These are phyloP conservation scores for Baudoinia panamericana DNA, from an alignment of 495 filamentous ascomycete genomes.

Conservation along the genomic window DNA sequence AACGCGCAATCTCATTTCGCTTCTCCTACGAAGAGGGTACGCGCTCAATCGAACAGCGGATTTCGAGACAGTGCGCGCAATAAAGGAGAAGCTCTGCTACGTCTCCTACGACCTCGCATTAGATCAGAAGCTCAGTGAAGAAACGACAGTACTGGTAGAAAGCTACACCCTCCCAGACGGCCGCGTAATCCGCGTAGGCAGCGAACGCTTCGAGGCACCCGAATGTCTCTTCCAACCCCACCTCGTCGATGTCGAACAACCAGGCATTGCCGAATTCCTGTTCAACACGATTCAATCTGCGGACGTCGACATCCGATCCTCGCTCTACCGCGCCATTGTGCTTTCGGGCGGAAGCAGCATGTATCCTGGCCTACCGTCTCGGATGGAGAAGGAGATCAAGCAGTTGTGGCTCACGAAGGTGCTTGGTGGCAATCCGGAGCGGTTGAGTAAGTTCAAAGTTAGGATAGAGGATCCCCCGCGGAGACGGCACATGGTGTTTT, in stretches of 20 bases:
- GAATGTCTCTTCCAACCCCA: slow-evolving; percentile 99
- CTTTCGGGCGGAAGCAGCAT: slow-evolving; percentile 94
- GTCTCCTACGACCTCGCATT: slow-evolving; percentile 96
- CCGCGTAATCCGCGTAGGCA: slow-evolving; percentile 86
- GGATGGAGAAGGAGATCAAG: slow-evolving; percentile 96
- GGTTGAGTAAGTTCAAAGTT: slow-evolving; percentile 96
- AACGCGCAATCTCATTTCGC: slow-evolving; percentile 88
- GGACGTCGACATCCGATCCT: slow-evolving; percentile 85
- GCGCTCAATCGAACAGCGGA: slow-evolving; percentile 96
- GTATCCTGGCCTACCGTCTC: slow-evolving; percentile 90
- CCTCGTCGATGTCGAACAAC: slow-evolving; percentile 92
- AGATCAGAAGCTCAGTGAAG: slow-evolving; percentile 89
- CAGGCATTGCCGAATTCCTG: slow-evolving; percentile 88
- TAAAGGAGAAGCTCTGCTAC: slow-evolving; percentile 95
- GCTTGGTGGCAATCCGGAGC: slow-evolving; percentile 75
- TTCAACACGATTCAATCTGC: slow-evolving; percentile 97
- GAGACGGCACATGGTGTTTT: slow-evolving; percentile 96
- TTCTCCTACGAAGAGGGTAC: slow-evolving; percentile 89
- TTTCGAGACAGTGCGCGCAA: slow-evolving; percentile 97
- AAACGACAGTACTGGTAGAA: slow-evolving; percentile 94
- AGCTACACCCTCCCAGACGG: slow-evolving; percentile 95
- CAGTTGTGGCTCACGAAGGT: slow-evolving; percentile 95
- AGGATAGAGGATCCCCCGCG: slow-evolving; percentile 95
- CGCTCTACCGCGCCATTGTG: slow-evolving; percentile 93
- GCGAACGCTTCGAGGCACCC: slow-evolving; percentile 93